These are phyloP conservation scores for Peronospora belbahrii DNA, from an alignment of 352 stramenopile species.

Conservation along the genomic window DNA sequence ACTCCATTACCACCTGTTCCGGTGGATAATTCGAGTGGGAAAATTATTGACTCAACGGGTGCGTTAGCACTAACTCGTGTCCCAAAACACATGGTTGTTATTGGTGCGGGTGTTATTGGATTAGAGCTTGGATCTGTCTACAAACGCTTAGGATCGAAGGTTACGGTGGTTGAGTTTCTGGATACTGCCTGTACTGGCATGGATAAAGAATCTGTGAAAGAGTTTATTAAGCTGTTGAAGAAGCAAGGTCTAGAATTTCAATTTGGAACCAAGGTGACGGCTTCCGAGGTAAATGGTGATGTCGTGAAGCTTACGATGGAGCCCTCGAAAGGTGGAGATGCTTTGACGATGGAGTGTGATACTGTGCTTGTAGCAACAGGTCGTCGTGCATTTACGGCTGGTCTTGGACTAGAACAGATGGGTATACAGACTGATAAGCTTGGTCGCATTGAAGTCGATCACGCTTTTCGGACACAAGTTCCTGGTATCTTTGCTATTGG, in stretches of 20 bases:
- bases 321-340: constrained; percentile 53
- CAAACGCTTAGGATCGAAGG: constrained; percentile 88
- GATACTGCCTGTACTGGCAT: constrained; percentile 91
- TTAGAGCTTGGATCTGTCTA: constrained; percentile 98
- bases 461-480: constrained; percentile 94
- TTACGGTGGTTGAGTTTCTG: constrained; percentile 98
- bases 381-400: constrained; percentile 92
- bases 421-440: constrained; percentile 96
- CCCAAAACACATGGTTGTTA: constrained; percentile 93
- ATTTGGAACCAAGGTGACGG: constrained; percentile 95
- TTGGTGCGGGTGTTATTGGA: constrained; percentile 97
- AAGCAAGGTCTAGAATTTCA: constrained; percentile 99
- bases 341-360: constrained; percentile 63
- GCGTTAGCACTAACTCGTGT: constrained; percentile 91
- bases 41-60: constrained; percentile 99
- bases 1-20: constrained; percentile 92
- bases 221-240: constrained; percentile 96
- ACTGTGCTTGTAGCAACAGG: constrained; percentile 83
- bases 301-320: constrained; percentile 95
- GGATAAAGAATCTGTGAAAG: constrained; percentile 93
- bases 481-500: constrained; percentile 94
- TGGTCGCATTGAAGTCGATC: constrained; percentile 95
- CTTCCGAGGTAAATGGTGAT: constrained; percentile 86
- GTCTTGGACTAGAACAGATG: constrained; percentile 94
- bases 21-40: constrained; percentile 94